A percentile compares a stretch with the other conserved stretches of the same genome.
Evolutionary conservation across 1,284 basidiomycete genomes (phyloP).

Genomic region (Dichomitus squalens): DNA sequence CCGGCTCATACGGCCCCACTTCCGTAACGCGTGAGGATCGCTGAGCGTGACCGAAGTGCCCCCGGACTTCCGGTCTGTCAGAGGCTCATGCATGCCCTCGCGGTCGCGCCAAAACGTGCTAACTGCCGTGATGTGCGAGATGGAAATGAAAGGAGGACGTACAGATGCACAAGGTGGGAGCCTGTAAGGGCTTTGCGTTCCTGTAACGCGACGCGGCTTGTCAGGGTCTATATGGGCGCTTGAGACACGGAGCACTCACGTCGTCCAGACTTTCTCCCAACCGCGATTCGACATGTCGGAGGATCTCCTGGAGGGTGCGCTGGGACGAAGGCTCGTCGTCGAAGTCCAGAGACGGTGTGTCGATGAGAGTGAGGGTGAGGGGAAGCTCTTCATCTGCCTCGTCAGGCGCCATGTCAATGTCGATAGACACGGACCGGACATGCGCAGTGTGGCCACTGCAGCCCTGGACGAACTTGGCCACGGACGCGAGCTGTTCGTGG

Average conservation of each 20-base stretch:
- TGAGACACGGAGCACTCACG: conserved; percentile 49
- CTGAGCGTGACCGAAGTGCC: neutral
- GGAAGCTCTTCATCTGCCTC: conserved; percentile 41
- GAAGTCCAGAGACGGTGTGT: conserved; percentile 77
- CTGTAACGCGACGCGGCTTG: conserved; percentile 38
- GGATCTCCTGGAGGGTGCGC: conserved; percentile 59
- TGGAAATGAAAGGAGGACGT: conserved; percentile 36
- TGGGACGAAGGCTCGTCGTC: conserved; percentile 60
- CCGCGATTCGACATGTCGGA: conserved; percentile 65
- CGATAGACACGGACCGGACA: conserved; percentile 66
- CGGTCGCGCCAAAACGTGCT: neutral
- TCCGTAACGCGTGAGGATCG: conserved; percentile 4
- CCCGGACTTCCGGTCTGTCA: neutral
- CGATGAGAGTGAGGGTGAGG: conserved; percentile 70
- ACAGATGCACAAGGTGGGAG: conserved; percentile 81
- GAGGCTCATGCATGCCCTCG: neutral
- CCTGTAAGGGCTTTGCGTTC: conserved; percentile 66
- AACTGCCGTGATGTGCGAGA: conserved; percentile 1
- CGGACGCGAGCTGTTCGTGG: conserved; percentile 70
- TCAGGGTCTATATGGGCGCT: conserved; percentile 19
- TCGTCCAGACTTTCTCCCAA: conserved; percentile 70
- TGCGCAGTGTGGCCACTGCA: conserved; percentile 66
- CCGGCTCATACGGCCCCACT: neutral
- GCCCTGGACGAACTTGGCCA: conserved; percentile 78
- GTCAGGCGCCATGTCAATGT: conserved; percentile 56